Percentiles rank a stretch among this genome's conserved stretches.
phyloP scores from a whole-genome alignment of 257 asterid genomes.

The Lavandula angustifolia region DNA sequence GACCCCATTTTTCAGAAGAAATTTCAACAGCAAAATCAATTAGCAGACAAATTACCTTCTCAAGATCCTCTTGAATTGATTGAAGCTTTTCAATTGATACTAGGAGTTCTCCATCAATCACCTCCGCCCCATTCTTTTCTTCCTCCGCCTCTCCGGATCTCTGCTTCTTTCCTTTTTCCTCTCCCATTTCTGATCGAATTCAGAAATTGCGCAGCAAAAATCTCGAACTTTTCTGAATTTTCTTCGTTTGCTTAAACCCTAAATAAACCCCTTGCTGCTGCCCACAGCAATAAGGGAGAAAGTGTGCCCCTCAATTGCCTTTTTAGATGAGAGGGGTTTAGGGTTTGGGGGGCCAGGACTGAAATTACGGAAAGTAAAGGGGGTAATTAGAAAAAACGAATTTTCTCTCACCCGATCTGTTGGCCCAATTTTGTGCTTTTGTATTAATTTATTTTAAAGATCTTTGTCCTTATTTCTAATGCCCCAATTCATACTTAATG shows the following conservation, averaged over 20 bases:
- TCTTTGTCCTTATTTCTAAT: too few species aligned
- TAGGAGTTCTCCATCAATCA: slow-evolving; percentile 56
- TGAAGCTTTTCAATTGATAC: slow-evolving; percentile 74
- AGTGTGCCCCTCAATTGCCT: slow-evolving; percentile 7
- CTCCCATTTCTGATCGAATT: slow-evolving; percentile 53
- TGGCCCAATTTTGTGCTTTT: too few species aligned
- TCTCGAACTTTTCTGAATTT: neutral
- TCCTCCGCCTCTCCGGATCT: slow-evolving; percentile 51
- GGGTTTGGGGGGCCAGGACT: slow-evolving; percentile 9
- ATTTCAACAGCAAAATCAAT: neutral
- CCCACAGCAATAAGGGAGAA: slow-evolving; percentile 23
- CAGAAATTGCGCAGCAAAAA: slow-evolving; percentile 14
- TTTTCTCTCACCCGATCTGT: neutral
- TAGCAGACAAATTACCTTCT: slow-evolving; percentile 45
- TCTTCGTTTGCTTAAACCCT: slow-evolving; percentile 51
- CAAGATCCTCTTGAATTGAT: slow-evolving; percentile 87
- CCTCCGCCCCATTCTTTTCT: slow-evolving; percentile 44
- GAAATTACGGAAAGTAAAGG: slow-evolving; percentile 4
- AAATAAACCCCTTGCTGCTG: slow-evolving; percentile 47
- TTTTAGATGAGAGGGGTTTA: slow-evolving; percentile 15
- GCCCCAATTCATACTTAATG: too few species aligned
- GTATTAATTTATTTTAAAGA: too few species aligned
- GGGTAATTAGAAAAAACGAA: neutral
- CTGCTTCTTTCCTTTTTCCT: slow-evolving; percentile 81
- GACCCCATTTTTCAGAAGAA: neutral